Conservation (phyloP, 495 filamentous ascomycete species). For the Trichoderma parareesei region DNA sequence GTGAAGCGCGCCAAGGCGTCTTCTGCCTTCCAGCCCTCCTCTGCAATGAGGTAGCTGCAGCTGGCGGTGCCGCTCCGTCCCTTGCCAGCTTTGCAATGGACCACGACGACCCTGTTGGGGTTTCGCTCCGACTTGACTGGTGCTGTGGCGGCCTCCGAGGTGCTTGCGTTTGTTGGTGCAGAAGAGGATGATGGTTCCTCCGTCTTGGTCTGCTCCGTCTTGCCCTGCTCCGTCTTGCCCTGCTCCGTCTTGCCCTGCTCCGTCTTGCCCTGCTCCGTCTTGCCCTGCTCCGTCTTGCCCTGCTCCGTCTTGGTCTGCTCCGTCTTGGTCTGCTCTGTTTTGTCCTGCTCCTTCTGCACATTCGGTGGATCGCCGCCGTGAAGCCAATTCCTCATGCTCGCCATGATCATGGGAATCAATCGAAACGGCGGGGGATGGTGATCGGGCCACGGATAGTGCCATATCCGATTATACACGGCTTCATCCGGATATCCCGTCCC, state of each 20-base stretch:
- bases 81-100: constrained; percentile 97
- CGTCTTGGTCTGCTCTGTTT: background rate
- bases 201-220: background rate
- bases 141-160: constrained; percentile 4
- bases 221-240: background rate
- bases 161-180: constrained; percentile 8
- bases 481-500: constrained; percentile 90
- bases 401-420: constrained; percentile 80
- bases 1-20: constrained; percentile 81
- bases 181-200: background rate
- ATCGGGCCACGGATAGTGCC: constrained; percentile 93
- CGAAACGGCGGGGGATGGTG: constrained; percentile 94
- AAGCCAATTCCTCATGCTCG: constrained; percentile 82
- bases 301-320: background rate
- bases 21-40: constrained; percentile 75
- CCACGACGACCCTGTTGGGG: constrained; percentile 64
- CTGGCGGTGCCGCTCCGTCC: constrained; percentile 85
- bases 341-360: constrained; percentile 12
- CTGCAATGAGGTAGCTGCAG: constrained; percentile 80
- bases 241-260: background rate
- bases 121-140: constrained; percentile 22
- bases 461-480: constrained; percentile 73
- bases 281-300: background rate
- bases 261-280: background rate
- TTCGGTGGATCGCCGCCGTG: constrained; percentile 40